Evolutionary conservation across 768 basidiomycete genomes (phyloP), one percentile per base, ranked within the genome.

Genomic region (Phaeolepiota aurea): DNA sequence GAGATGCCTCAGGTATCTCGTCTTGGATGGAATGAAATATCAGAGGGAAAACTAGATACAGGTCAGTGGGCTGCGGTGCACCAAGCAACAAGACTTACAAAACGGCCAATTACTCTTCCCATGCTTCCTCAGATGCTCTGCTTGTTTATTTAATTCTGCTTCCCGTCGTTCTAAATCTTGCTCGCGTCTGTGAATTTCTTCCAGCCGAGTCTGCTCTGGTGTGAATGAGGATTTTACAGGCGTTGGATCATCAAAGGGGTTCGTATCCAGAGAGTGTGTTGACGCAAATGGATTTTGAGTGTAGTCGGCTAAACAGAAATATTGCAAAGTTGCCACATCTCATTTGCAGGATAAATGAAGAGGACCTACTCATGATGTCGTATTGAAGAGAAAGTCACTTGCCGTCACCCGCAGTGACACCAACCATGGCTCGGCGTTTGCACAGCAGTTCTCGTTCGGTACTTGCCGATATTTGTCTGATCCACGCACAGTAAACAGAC

Each of bases 21-120:
- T 87, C 87, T 53, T 71, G 57, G 54, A 97, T 94, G 43, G 89
- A 85, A 63, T 99, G 96, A 68, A 80, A 96, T 57, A 99, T 82
- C 52, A 99, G 67, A 36, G 94, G 94, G 57, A 80, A 92, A 69
- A 91, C 91, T 94, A 39, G 47, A 46, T 48, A 41, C 45, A 45
- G 44, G 30, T 36, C 32, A 35, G 20, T 25, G 47, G 50, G 44
- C 48, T 43, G 51, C 39, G 47, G 48, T 36, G 32, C 37, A 41
- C 45, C 41, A 44, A 43, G 38, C 36, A 34, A 35, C 38, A 9
- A 42, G 43, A 37, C 7, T 35, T 28, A 86, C 91, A 93, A 11
- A 79, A 79, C 22, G 94, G 94, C 82, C 87, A 99, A 63, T 99
- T 99, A 57, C 87, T 93, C 48, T 79, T 77, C 25, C 89, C 90